A percentile compares a stretch with the other conserved stretches of the same genome.
Evolutionary conservation across 768 basidiomycete species (phyloP).

Genomic region (Psilocybe cyanescens): DNA sequence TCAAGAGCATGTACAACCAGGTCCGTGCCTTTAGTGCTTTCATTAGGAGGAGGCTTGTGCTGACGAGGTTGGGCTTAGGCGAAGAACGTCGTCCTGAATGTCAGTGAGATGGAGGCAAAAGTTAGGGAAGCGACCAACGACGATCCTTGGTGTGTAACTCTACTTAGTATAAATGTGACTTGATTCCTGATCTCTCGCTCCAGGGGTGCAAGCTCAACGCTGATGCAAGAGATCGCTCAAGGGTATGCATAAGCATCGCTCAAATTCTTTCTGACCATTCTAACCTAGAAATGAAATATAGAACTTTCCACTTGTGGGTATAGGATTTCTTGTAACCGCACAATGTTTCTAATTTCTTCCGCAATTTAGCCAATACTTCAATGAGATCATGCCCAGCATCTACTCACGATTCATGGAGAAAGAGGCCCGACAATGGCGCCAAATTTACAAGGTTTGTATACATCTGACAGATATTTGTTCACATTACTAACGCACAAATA

Average conservation of each 20-base stretch:
- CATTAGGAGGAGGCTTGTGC: slow-evolving; percentile 5
- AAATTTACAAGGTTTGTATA: slow-evolving; percentile 89
- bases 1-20: slow-evolving; percentile 95
- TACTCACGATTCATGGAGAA: slow-evolving; percentile 97
- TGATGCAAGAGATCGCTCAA: slow-evolving; percentile 99
- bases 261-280: neutral
- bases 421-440: slow-evolving; percentile 97
- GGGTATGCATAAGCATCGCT: slow-evolving; percentile 52
- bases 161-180: neutral
- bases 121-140: slow-evolving; percentile 97
- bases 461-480: neutral
- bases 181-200: slow-evolving; percentile 8
- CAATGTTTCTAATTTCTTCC: slow-evolving; percentile 11
- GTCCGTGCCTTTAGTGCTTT: slow-evolving; percentile 36
- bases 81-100: slow-evolving; percentile 94
- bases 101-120: slow-evolving; percentile 97
- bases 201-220: slow-evolving; percentile 96
- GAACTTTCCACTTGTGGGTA: slow-evolving; percentile 96
- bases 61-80: slow-evolving; percentile 54
- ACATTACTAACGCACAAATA: slow-evolving; percentile 28
- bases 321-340: neutral
- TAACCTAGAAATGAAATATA: slow-evolving; percentile 29
- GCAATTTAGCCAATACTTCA: slow-evolving; percentile 85
- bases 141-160: slow-evolving; percentile 87
- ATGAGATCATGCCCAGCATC: slow-evolving; percentile 98